phyloP scores from a whole-genome alignment of 2,329 filamentous ascomycete species.

The Dactylellina drechsleri region DNA sequence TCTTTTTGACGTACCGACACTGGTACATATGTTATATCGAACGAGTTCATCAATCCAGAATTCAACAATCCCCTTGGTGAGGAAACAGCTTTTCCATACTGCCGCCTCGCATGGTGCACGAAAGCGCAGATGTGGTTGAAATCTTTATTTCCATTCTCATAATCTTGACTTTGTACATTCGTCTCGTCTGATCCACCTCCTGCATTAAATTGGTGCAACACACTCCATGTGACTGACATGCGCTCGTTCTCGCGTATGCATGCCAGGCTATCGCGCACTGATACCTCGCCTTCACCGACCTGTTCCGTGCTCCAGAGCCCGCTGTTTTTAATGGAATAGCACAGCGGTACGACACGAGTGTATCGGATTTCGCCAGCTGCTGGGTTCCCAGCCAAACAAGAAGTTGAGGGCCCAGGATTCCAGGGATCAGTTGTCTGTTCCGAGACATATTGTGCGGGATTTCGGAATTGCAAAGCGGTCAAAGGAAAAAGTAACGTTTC shows the following conservation, averaged over 20 bases:
- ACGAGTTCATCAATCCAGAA: conserved; percentile 12
- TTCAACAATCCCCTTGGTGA: conserved; percentile 8
- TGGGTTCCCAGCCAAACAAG: conserved; percentile 10
- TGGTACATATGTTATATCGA: neutral
- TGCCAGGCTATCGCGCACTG: conserved; percentile 52
- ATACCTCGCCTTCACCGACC: conserved; percentile 35
- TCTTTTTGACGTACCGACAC: too few relatives aligned
- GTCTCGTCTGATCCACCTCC: conserved; percentile 46
- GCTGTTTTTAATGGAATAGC: conserved; percentile 18
- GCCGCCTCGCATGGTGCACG: conserved; percentile 41
- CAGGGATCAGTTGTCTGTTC: conserved; percentile 38
- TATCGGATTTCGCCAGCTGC: conserved; percentile 50
- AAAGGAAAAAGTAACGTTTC: conserved; percentile 51
- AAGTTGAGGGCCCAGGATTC: conserved; percentile 5
- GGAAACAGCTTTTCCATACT: conserved; percentile 6
- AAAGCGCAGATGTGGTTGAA: conserved; percentile 30
- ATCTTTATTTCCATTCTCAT: conserved; percentile 7
- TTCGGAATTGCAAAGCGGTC: conserved; percentile 54
- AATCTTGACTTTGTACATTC: conserved; percentile 19
- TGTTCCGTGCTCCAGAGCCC: conserved; percentile 29
- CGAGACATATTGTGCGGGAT: conserved; percentile 54
- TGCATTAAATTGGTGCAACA: conserved; percentile 47
- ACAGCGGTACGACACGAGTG: conserved; percentile 10
- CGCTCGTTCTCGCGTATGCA: conserved; percentile 46
- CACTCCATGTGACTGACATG: conserved; percentile 49